These are phyloP conservation scores for Fonsecaea pugnacius DNA, from an alignment of 2,329 filamentous ascomycete genomes.

Conservation along the genomic window DNA sequence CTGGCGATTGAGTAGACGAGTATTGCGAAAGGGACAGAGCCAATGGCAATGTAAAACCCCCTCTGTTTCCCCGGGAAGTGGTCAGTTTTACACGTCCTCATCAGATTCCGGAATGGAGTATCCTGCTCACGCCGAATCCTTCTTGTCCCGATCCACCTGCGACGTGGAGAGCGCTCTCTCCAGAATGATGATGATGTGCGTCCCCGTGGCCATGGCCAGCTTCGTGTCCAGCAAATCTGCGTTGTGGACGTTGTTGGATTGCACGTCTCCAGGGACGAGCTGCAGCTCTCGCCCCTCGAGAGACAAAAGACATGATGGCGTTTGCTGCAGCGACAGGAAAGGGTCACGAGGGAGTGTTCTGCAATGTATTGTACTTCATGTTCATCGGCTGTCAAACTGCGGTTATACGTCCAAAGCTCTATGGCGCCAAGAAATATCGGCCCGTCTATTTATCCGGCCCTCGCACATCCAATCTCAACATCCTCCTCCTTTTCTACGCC, in stretches of 20 bases:
- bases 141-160: conserved; percentile 50
- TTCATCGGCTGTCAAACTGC: background rate
- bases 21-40: conserved; percentile 49
- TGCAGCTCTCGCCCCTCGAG: conserved; percentile 37
- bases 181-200: conserved; percentile 32
- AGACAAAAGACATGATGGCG: conserved; percentile 33
- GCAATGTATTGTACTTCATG: conserved; percentile 10
- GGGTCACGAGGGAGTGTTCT: conserved; percentile 1
- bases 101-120: conserved; percentile 10
- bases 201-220: conserved; percentile 42
- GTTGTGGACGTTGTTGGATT: conserved; percentile 40
- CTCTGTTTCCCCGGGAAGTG: conserved; percentile 42
- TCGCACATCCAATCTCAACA: conserved; percentile 1
- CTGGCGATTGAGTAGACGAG: conserved; percentile 48
- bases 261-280: conserved; percentile 34
- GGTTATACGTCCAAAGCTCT: conserved; percentile 8
- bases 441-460: conserved; percentile 7
- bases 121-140: conserved; percentile 50
- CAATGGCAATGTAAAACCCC: conserved; percentile 54
- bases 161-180: conserved; percentile 41
- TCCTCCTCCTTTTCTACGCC: background rate
- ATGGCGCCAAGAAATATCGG: conserved; percentile 10
- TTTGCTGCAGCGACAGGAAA: conserved; percentile 26
- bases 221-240: conserved; percentile 50
- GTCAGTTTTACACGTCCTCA: conserved; percentile 14